These are phyloP conservation scores for Paraphaeosphaeria minitans DNA, from an alignment of 2,329 filamentous ascomycete genomes.

Conservation along the genomic window DNA sequence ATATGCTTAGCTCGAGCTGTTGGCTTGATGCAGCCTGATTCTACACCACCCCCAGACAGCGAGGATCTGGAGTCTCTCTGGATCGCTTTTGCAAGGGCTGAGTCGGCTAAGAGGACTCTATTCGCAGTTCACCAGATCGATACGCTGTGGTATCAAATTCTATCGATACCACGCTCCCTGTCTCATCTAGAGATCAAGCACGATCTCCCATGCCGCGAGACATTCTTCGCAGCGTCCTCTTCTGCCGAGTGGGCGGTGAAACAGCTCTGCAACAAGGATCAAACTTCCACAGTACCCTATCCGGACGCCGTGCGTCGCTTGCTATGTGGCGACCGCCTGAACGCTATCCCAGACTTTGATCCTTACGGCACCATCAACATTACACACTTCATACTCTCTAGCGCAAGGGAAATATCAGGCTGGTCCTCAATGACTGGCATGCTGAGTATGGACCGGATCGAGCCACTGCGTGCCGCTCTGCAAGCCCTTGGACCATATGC, in stretches of 20 bases:
- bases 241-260: constrained; percentile 24
- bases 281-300: constrained; percentile 18
- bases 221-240: constrained; percentile 23
- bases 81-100: constrained; percentile 19
- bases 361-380: constrained; percentile 31
- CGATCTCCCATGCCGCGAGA: constrained; percentile 25
- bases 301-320: constrained; percentile 22
- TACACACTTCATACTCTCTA: constrained; percentile 29
- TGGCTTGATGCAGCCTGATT: constrained; percentile 24
- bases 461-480: constrained; percentile 23
- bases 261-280: constrained; percentile 16
- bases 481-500: constrained; percentile 21
- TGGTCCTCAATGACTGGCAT: constrained; percentile 33
- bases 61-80: constrained; percentile 23
- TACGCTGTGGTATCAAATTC: constrained; percentile 29
- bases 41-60: constrained; percentile 12
- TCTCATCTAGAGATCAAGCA: constrained; percentile 32
- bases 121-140: constrained; percentile 30
- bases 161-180: constrained; percentile 29
- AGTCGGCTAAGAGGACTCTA: constrained; percentile 23
- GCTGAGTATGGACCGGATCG: constrained; percentile 26
- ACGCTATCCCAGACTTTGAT: constrained; percentile 23
- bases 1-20: constrained; percentile 23
- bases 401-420: constrained; percentile 29
- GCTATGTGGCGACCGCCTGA: constrained; percentile 16